phyloP scores from a whole-genome alignment of 225 moss, liverwort and hornwort genomes.

The Neckera pumila region DNA sequence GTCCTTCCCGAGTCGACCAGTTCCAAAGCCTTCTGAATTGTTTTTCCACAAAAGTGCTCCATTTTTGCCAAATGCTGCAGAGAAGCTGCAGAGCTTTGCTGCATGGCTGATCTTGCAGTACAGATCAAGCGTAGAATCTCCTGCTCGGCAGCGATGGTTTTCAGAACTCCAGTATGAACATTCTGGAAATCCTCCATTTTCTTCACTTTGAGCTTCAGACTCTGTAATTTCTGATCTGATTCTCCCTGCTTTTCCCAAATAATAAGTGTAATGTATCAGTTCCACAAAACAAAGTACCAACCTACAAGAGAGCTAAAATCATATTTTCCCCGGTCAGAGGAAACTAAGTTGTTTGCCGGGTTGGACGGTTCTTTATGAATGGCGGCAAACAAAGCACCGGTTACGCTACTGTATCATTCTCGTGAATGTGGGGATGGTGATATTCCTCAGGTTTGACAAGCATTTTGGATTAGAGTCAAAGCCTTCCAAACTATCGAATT shows the following conservation, averaged over 20 bases:
- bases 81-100: conserved; percentile 22
- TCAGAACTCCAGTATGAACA: conserved; percentile 20
- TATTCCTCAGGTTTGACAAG: background rate
- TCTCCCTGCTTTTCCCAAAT: conserved; percentile 2
- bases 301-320: background rate
- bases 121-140: conserved; percentile 19
- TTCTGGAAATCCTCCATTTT: conserved; percentile 17
- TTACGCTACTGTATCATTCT: background rate
- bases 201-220: conserved; percentile 9
- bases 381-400: background rate
- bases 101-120: conserved; percentile 27
- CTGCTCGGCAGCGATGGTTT: conserved; percentile 23
- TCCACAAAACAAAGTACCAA: background rate
- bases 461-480: background rate
- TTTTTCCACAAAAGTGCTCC: conserved; percentile 39
- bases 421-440: background rate
- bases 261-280: background rate
- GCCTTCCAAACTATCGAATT: background rate
- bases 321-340: background rate
- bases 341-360: background rate
- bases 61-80: conserved; percentile 33
- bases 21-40: conserved; percentile 17
- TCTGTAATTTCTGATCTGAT: conserved; percentile 23
- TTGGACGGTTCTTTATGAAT: background rate
- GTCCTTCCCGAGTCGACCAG: conserved; percentile 11